These are phyloP conservation scores for Rhodotorula sp. DNA, from an alignment of 1,284 basidiomycete species.

Conservation along the genomic window DNA sequence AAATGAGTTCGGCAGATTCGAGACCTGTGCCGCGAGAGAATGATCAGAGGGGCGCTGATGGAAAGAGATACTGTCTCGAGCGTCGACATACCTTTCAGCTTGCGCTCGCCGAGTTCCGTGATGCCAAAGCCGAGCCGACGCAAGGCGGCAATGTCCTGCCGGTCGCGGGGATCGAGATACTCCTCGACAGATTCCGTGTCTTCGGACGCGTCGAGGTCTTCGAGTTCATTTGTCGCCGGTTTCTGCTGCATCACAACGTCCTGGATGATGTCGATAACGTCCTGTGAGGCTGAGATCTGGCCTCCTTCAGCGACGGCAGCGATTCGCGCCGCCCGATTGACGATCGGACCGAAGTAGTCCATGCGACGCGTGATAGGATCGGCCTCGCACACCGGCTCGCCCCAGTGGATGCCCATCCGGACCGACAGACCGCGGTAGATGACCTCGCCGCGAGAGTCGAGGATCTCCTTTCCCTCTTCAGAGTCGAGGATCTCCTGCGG, in stretches of 20 bases:
- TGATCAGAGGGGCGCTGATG: neutral
- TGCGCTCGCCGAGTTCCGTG: constrained; percentile 78
- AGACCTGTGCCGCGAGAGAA: constrained; percentile 8
- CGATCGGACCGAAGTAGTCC: constrained; percentile 96
- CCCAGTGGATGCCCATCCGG: constrained; percentile 97
- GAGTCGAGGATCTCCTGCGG: constrained; percentile 90
- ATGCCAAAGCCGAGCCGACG: constrained; percentile 71
- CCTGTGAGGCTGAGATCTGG: constrained; percentile 88
- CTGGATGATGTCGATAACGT: constrained; percentile 78
- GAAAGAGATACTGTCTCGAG: fast-evolving
- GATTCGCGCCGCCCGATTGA: constrained; percentile 87
- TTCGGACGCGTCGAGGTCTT: constrained; percentile 52
- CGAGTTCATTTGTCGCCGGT: constrained; percentile 33
- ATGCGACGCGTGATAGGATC: constrained; percentile 94
- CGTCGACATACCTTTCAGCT: constrained; percentile 65
- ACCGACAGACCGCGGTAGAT: constrained; percentile 88
- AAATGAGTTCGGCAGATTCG: constrained; percentile 73
- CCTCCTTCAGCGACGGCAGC: constrained; percentile 82
- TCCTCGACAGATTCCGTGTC: constrained; percentile 48
- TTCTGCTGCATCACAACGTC: constrained; percentile 47
- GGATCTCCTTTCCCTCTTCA: constrained; percentile 81
- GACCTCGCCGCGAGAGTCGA: constrained; percentile 66
- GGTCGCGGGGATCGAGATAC: constrained; percentile 44
- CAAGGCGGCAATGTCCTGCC: constrained; percentile 56
- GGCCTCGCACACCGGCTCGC: constrained; percentile 82